These are phyloP conservation scores for Silene conica DNA, from an alignment of 148 eudicot genomes.

Conservation along the genomic window DNA sequence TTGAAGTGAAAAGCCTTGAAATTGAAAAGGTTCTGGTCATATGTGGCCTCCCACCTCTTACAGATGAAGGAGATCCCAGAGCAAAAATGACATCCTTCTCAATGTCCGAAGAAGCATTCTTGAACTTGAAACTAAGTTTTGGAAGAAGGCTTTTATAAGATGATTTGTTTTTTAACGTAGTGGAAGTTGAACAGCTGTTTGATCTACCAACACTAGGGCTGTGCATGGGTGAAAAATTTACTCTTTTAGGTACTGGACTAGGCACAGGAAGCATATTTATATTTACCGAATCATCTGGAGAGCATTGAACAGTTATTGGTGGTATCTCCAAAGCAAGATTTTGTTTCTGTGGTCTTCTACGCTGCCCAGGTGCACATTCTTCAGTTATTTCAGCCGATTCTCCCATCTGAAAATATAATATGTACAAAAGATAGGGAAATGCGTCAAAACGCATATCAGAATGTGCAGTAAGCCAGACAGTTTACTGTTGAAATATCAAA, in stretches of 20 bases:
- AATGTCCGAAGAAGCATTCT: slow-evolving; percentile 49
- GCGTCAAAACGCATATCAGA: background rate
- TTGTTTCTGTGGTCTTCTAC: slow-evolving; percentile 30
- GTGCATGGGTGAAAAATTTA: slow-evolving; percentile 65
- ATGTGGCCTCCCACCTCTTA: slow-evolving; percentile 34
- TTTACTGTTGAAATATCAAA: background rate
- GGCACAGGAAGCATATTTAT: slow-evolving; percentile 57
- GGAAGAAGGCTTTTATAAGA: slow-evolving; percentile 64
- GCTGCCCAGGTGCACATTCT: slow-evolving; percentile 35
- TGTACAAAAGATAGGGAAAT: background rate
- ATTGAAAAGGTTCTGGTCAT: slow-evolving; percentile 59
- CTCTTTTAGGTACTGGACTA: slow-evolving; percentile 58
- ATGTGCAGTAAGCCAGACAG: background rate
- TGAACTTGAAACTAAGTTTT: slow-evolving; percentile 76
- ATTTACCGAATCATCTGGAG: slow-evolving; percentile 49
- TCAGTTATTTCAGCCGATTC: slow-evolving; percentile 66
- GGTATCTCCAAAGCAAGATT: slow-evolving; percentile 50
- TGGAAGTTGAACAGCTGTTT: slow-evolving; percentile 41
- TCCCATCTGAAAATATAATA: slow-evolving; percentile 39
- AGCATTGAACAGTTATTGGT: slow-evolving; percentile 28
- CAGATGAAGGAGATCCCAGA: slow-evolving; percentile 58
- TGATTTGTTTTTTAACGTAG: slow-evolving; percentile 45
- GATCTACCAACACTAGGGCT: slow-evolving; percentile 45
- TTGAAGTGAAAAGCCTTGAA: slow-evolving; percentile 51
- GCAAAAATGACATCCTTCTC: slow-evolving; percentile 67